Conservation (phyloP, 2,329 filamentous ascomycete genomes). For the Hymenoscyphus occultus region DNA sequence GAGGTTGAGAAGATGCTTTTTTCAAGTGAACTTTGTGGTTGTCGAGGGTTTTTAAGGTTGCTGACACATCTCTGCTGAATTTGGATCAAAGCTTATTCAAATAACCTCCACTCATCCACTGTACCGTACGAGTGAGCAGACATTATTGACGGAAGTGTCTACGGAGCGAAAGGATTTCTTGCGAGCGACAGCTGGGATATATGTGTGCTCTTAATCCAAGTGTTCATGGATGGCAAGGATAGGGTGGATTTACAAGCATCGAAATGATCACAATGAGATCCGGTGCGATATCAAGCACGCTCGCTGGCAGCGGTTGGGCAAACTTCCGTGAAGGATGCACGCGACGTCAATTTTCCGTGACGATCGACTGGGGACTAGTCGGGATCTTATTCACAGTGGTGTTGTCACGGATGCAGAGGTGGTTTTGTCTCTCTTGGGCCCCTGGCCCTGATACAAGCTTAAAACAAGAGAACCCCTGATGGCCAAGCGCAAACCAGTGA, state of each 20-base stretch:
- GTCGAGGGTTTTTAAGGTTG: not conserved
- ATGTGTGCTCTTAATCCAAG: conserved; percentile 1
- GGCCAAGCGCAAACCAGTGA: conserved; percentile 5
- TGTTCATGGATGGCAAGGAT: not conserved
- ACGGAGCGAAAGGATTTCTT: not conserved
- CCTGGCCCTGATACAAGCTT: conserved; percentile 5
- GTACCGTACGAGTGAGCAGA: too few relatives aligned
- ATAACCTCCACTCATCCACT: too few relatives aligned
- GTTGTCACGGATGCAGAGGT: conserved; percentile 16
- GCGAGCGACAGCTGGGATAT: not conserved
- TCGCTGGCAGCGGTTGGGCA: conserved; percentile 5
- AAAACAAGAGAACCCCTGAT: conserved; percentile 6
- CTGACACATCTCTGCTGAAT: not conserved
- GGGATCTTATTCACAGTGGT: conserved; percentile 7
- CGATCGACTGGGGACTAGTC: not conserved
- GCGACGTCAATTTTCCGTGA: not conserved
- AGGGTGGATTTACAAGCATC: not conserved
- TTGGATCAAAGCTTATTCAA: not conserved
- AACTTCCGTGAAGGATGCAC: conserved; percentile 4
- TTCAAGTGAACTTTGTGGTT: not conserved
- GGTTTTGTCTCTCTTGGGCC: conserved; percentile 13
- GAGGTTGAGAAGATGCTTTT: not conserved
- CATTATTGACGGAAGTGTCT: not conserved
- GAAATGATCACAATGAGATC: not conserved
- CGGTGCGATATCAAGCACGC: conserved; percentile 15